A percentile compares a stretch with the other conserved stretches of the same genome.
Evolutionary conservation across 1,284 basidiomycete species (phyloP).

Genomic region (Sanghuangporus baumii): DNA sequence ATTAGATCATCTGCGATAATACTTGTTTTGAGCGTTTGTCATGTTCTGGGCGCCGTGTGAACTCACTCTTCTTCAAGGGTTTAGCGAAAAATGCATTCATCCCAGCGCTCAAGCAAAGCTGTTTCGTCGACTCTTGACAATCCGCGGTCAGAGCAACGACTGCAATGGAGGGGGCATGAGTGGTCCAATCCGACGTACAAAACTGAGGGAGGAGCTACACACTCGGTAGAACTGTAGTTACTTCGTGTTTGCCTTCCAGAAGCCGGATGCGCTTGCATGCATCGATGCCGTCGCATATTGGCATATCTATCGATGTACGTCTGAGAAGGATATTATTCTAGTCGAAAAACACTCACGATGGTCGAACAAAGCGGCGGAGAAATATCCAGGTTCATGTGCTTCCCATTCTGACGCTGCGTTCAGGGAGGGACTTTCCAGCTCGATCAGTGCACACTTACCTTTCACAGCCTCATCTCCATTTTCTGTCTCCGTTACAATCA

Average conservation of each 20-base stretch:
- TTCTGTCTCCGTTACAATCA: constrained; percentile 54
- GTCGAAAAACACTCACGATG: constrained; percentile 44
- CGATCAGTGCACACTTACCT: constrained; percentile 30
- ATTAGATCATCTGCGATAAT: constrained; percentile 36
- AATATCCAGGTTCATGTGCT: constrained; percentile 57
- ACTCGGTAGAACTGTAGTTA: constrained; percentile 49
- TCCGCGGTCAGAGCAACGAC: constrained; percentile 69
- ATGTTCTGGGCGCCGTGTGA: neutral
- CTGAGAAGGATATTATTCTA: neutral
- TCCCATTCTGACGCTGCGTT: constrained; percentile 48
- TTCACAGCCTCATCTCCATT: constrained; percentile 63
- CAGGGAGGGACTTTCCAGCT: neutral
- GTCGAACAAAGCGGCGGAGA: constrained; percentile 63
- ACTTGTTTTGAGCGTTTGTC: neutral
- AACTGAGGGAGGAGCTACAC: constrained; percentile 22
- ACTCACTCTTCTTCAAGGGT: constrained; percentile 55
- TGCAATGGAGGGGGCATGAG: constrained; percentile 22
- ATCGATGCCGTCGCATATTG: constrained; percentile 68
- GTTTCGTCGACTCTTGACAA: constrained; percentile 68
- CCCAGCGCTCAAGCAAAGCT: constrained; percentile 63
- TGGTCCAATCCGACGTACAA: neutral
- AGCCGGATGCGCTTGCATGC: constrained; percentile 57
- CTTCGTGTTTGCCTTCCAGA: constrained; percentile 52
- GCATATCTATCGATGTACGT: constrained; percentile 50
- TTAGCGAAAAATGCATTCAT: constrained; percentile 73